A percentile compares a stretch with the other conserved stretches of the same genome.
Conservation (phyloP, 1,284 basidiomycete species). For the Rhodotorula sp. region DNA sequence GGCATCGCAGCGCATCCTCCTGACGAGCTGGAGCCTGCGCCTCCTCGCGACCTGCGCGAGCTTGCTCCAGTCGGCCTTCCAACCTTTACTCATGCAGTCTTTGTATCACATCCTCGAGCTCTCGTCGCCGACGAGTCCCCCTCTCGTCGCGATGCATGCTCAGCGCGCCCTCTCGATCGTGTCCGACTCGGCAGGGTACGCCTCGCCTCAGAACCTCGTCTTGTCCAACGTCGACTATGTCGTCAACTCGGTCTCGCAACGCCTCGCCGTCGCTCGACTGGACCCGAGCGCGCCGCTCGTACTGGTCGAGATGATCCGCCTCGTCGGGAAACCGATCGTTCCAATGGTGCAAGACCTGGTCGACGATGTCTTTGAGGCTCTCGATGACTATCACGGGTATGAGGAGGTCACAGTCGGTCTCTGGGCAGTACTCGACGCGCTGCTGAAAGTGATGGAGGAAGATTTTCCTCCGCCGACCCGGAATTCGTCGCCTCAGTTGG, state of each 20-base stretch:
- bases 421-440: slow-evolving; percentile 72
- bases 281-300: slow-evolving; percentile 62
- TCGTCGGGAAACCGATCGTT: slow-evolving; percentile 80
- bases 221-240: slow-evolving; percentile 93
- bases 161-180: slow-evolving; percentile 68
- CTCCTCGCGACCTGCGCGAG: slow-evolving; percentile 67
- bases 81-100: slow-evolving; percentile 67
- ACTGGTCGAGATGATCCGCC: slow-evolving; percentile 72
- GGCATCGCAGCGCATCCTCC: slow-evolving; percentile 57
- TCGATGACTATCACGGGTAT: slow-evolving; percentile 92
- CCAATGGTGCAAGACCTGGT: slow-evolving; percentile 84
- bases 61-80: slow-evolving; percentile 58
- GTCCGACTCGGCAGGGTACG: slow-evolving; percentile 70
- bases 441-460: slow-evolving; percentile 67
- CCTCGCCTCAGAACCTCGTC: slow-evolving; percentile 76
- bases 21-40: slow-evolving; percentile 63
- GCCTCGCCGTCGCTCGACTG: slow-evolving; percentile 71
- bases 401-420: slow-evolving; percentile 54
- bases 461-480: slow-evolving; percentile 36
- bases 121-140: slow-evolving; percentile 63
- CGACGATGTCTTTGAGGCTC: slow-evolving; percentile 88
- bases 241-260: slow-evolving; percentile 78
- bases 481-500: not conserved
- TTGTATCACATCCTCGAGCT: slow-evolving; percentile 82
- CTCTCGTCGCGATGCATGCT: slow-evolving; percentile 68